Percentiles rank a stretch among this genome's conserved stretches.
phyloP scores from a whole-genome alignment of 768 basidiomycete genomes.

The Leccinum longicurvipes region DNA sequence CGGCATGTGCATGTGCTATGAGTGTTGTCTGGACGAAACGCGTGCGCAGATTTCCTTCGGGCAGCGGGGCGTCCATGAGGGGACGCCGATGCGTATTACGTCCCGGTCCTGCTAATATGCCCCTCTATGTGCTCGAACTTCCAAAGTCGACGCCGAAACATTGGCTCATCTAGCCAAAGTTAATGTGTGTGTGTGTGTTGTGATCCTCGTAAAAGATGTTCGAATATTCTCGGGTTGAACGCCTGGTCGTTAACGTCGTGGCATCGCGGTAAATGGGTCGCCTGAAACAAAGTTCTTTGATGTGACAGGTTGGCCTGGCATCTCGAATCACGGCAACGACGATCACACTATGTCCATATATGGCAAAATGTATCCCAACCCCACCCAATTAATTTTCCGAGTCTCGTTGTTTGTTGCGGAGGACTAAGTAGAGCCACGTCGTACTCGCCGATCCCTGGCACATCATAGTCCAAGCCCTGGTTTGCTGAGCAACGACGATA shows the following conservation, averaged over 20 bases:
- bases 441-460: not conserved
- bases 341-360: conserved; percentile 11
- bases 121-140: conserved; percentile 12
- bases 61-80: not conserved
- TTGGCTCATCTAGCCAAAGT: conserved; percentile 1
- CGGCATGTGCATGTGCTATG: conserved; percentile 4
- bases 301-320: conserved; percentile 8
- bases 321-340: conserved; percentile 15
- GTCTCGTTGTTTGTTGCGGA: not conserved
- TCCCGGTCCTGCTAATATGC: not conserved
- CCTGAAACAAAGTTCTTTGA: not conserved
- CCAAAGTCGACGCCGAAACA: conserved; percentile 1
- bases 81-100: conserved; percentile 7
- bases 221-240: conserved; percentile 1
- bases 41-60: not conserved
- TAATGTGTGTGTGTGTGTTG: conserved; percentile 1
- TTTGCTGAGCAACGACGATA: not conserved
- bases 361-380: not conserved
- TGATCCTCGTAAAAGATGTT: conserved; percentile 7
- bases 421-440: not conserved
- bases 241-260: conserved; percentile 1
- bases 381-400: not conserved
- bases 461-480: not conserved
- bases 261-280: conserved; percentile 7
- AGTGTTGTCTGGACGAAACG: not conserved